These are phyloP conservation scores for Petunia hybrid DNA, from an alignment of 305 asterid genomes.

Conservation along the genomic window DNA sequence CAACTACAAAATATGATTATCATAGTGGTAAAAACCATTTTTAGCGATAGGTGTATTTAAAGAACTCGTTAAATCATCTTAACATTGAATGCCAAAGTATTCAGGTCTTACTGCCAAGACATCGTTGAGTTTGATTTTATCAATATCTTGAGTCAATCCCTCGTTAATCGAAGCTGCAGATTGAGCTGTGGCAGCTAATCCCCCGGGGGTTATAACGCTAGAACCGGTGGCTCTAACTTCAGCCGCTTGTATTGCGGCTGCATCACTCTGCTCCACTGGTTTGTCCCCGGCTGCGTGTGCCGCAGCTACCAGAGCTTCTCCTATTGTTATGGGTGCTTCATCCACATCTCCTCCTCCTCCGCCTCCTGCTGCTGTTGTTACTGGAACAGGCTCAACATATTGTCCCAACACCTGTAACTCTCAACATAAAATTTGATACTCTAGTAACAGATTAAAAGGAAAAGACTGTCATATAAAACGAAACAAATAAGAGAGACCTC, in stretches of 20 bases:
- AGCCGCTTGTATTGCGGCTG: conserved; percentile 58
- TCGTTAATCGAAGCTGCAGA: conserved; percentile 54
- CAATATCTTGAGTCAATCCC: conserved; percentile 36
- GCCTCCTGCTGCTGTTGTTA: background rate
- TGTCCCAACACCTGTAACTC: conserved; percentile 54
- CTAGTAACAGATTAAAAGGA: background rate
- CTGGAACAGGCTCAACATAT: conserved; percentile 34
- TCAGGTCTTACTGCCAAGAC: conserved; percentile 40
- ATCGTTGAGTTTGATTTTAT: conserved; percentile 48
- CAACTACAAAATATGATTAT: too few relatives aligned
- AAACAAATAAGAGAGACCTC: conserved; percentile 42
- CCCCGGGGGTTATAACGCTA: conserved; percentile 38
- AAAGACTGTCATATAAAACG: background rate
- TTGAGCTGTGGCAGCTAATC: conserved; percentile 55
- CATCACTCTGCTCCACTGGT: conserved; percentile 50
- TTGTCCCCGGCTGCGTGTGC: conserved; percentile 40
- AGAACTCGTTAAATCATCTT: too few relatives aligned
- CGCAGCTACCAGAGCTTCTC: conserved; percentile 41
- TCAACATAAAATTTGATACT: background rate
- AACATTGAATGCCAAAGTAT: background rate
- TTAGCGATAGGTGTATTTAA: too few relatives aligned
- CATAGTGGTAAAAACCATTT: too few relatives aligned
- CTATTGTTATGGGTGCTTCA: conserved; percentile 27
- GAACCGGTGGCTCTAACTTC: conserved; percentile 55
- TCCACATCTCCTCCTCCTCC: background rate